Conservation (phyloP, 306 rosid species). For the Rubus idaeus region DNA sequence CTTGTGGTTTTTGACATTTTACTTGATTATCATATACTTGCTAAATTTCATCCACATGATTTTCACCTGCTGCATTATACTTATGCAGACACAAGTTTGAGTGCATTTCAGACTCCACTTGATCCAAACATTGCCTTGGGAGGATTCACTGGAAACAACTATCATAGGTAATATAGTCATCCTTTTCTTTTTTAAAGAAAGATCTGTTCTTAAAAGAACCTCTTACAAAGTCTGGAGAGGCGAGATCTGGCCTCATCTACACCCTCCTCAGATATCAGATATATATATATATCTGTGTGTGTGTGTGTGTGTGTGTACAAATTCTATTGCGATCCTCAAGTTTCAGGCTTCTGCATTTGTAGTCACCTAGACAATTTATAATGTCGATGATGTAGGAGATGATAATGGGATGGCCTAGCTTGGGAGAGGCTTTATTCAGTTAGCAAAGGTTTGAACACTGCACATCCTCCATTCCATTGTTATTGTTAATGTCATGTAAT, state of each 20-base stretch:
- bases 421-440: slow-evolving; percentile 90
- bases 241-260: not conserved
- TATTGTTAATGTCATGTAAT: slow-evolving; percentile 16
- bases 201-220: not conserved
- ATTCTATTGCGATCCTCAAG: slow-evolving; percentile 29
- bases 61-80: slow-evolving; percentile 67
- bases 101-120: slow-evolving; percentile 95
- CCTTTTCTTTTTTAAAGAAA: slow-evolving; percentile 1
- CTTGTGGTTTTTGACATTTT: not conserved
- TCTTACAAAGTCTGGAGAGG: not conserved
- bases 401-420: slow-evolving; percentile 76
- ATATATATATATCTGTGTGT: not conserved
- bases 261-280: not conserved
- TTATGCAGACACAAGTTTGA: slow-evolving; percentile 87
- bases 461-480: slow-evolving; percentile 16
- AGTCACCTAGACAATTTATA: slow-evolving; percentile 84
- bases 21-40: slow-evolving; percentile 12
- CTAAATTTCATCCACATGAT: slow-evolving; percentile 19
- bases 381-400: slow-evolving; percentile 72
- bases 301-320: slow-evolving; percentile 4
- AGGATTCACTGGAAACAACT: slow-evolving; percentile 88
- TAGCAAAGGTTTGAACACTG: slow-evolving; percentile 70
- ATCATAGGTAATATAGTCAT: slow-evolving; percentile 61
- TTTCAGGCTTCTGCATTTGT: slow-evolving; percentile 92
- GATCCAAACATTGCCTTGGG: slow-evolving; percentile 91